These are phyloP conservation scores for Alternaria angustiovoidea DNA, from an alignment of 2,329 filamentous ascomycete genomes.

Conservation along the genomic window DNA sequence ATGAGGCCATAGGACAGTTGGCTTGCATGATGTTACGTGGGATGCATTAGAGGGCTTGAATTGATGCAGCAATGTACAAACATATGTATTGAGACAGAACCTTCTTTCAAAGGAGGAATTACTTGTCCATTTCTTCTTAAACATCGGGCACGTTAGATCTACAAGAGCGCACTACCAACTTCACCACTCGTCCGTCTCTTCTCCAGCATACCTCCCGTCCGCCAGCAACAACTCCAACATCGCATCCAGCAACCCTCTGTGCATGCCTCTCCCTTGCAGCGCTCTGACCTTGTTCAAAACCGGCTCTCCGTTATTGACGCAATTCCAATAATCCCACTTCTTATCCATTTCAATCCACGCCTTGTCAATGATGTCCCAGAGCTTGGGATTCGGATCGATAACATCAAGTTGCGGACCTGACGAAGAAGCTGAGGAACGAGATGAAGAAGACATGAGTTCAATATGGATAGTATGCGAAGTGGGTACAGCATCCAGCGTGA, in stretches of 20 bases:
- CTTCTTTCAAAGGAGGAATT: neutral
- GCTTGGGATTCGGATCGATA: conserved; percentile 39
- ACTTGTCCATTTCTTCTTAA: neutral
- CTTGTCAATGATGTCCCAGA: conserved; percentile 42
- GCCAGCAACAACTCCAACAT: conserved; percentile 47
- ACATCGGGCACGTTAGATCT: neutral
- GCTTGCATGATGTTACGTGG: neutral
- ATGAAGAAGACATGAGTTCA: conserved; percentile 36
- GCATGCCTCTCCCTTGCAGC: conserved; percentile 38
- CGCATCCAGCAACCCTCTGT: conserved; percentile 42
- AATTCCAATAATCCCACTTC: conserved; percentile 46
- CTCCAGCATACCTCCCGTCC: conserved; percentile 42
- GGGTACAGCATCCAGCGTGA: conserved; percentile 34
- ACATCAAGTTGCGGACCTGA: conserved; percentile 43
- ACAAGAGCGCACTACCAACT: neutral
- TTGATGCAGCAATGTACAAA: neutral
- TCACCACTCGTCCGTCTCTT: conserved; percentile 4
- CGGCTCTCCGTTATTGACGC: conserved; percentile 37
- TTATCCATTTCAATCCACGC: conserved; percentile 40
- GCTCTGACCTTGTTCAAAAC: conserved; percentile 41
- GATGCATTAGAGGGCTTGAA: neutral
- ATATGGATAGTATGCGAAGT: conserved; percentile 35
- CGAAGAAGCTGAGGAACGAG: conserved; percentile 28
- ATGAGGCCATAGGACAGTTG: conserved; percentile 27
- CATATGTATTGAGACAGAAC: neutral